A percentile compares a stretch with the other conserved stretches of the same genome.
These are phyloP conservation scores for Schizochytrium sp. DNA, from an alignment of 108 stramenopile genomes.

Conservation along the genomic window DNA sequence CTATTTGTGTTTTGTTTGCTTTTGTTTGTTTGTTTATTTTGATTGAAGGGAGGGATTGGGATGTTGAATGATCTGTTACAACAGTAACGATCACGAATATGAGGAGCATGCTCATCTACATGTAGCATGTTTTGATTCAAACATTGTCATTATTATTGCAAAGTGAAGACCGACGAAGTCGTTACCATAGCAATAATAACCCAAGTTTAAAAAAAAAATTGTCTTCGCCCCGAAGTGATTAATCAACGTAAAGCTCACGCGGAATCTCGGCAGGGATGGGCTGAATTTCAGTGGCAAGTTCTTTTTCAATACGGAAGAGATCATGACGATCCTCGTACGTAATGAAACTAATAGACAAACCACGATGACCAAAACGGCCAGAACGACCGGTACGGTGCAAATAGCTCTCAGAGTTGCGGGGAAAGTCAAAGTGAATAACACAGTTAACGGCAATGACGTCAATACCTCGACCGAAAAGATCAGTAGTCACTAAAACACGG, in stretches of 20 bases:
- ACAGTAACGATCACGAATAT: too few relatives aligned
- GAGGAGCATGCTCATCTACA: too few relatives aligned
- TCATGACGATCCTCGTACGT: slow-evolving; percentile 89
- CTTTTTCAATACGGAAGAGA: slow-evolving; percentile 90
- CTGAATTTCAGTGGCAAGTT: slow-evolving; percentile 96
- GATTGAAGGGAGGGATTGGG: too few relatives aligned
- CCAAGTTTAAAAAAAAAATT: too few relatives aligned
- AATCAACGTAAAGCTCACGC: slow-evolving; percentile 94
- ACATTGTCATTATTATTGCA: too few relatives aligned
- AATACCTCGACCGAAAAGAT: slow-evolving; percentile 98
- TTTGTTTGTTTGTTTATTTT: too few relatives aligned
- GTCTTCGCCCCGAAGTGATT: slow-evolving; percentile 25
- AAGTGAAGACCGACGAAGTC: too few relatives aligned
- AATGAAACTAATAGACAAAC: slow-evolving; percentile 97
- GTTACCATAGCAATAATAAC: too few relatives aligned
- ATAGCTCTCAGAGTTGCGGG: slow-evolving; percentile 97
- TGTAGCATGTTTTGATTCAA: too few relatives aligned
- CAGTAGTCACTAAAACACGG: slow-evolving; percentile 91
- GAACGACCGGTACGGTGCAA: slow-evolving; percentile 98
- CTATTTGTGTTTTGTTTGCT: too few relatives aligned
- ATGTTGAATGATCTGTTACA: too few relatives aligned
- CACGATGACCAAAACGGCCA: slow-evolving; percentile 97
- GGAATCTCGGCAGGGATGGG: slow-evolving; percentile 95
- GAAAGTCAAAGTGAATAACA: slow-evolving; percentile 99
- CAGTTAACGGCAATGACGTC: slow-evolving; percentile 99